Conservation (phyloP, 2,329 filamentous ascomycete genomes). For the Claviceps cyperi region DNA sequence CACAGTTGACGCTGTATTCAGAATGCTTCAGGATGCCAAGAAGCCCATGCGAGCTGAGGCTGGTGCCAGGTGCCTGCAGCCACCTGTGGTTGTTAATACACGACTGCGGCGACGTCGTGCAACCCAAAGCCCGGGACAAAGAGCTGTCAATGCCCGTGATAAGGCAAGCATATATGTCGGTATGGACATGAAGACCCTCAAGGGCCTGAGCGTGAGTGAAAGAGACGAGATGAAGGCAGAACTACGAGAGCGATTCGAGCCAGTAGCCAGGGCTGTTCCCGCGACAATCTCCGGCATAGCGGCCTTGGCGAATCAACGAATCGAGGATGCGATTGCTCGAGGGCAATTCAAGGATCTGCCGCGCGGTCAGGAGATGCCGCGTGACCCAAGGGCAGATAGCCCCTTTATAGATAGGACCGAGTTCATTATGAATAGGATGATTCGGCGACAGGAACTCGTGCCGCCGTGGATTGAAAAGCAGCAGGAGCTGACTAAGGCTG, state of each 20-base stretch:
- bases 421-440: slow-evolving; percentile 98
- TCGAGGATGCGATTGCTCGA: slow-evolving; percentile 83
- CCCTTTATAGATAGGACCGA: slow-evolving; percentile 94
- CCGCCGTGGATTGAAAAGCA: slow-evolving; percentile 99
- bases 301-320: slow-evolving; percentile 75
- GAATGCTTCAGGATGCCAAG: slow-evolving; percentile 71
- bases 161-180: slow-evolving; percentile 37
- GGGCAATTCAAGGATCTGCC: slow-evolving; percentile 80
- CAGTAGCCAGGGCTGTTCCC: slow-evolving; percentile 58
- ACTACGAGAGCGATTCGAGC: slow-evolving; percentile 67
- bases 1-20: slow-evolving; percentile 58
- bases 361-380: slow-evolving; percentile 62
- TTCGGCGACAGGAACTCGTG: slow-evolving; percentile 87
- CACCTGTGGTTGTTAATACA: slow-evolving; percentile 35
- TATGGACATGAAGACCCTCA: slow-evolving; percentile 30
- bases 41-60: slow-evolving; percentile 47
- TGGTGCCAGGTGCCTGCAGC: slow-evolving; percentile 31
- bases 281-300: slow-evolving; percentile 64
- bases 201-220: slow-evolving; percentile 53
- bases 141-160: slow-evolving; percentile 41
- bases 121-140: slow-evolving; percentile 27
- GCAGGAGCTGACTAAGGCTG: slow-evolving; percentile 64
- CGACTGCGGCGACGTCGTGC: slow-evolving; percentile 28
- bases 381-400: slow-evolving; percentile 69
- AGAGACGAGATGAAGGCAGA: slow-evolving; percentile 56